A percentile compares a stretch with the other conserved stretches of the same genome.
Evolutionary conservation across 495 filamentous ascomycete species (phyloP).

Genomic region (Neurospora discreta): DNA sequence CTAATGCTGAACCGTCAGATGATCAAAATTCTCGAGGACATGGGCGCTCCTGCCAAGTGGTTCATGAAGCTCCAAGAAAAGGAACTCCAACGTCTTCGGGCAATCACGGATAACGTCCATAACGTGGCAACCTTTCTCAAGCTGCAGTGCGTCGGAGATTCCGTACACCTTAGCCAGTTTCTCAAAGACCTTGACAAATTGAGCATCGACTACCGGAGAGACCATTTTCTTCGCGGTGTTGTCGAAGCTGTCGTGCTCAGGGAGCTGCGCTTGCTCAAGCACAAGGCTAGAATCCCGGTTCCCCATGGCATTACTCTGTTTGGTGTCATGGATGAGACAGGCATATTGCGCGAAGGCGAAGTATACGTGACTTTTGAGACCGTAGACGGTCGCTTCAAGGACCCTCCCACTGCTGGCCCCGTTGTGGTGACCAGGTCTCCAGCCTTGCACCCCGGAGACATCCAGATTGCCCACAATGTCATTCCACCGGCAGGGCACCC

Average conservation of each 20-base stretch:
- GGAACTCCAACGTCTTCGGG: slow-evolving; percentile 41
- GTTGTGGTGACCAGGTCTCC: slow-evolving; percentile 60
- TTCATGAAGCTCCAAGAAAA: slow-evolving; percentile 51
- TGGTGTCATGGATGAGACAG: slow-evolving; percentile 78
- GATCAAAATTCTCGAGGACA: slow-evolving; percentile 77
- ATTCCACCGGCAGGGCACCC: slow-evolving; percentile 47
- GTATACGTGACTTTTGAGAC: slow-evolving; percentile 36
- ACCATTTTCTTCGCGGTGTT: slow-evolving; percentile 50
- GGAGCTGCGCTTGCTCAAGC: slow-evolving; percentile 60
- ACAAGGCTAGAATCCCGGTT: slow-evolving; percentile 63
- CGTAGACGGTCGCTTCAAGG: too few relatives aligned
- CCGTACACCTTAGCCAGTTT: slow-evolving; percentile 45
- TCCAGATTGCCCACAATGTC: slow-evolving; percentile 48
- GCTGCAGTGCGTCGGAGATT: slow-evolving; percentile 39
- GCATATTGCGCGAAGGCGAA: slow-evolving; percentile 41
- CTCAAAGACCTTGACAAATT: slow-evolving; percentile 43
- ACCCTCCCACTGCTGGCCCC: neutral
- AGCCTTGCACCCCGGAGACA: slow-evolving; percentile 69
- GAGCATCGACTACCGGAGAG: slow-evolving; percentile 48
- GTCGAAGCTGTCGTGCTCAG: slow-evolving; percentile 55
- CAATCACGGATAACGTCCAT: slow-evolving; percentile 37
- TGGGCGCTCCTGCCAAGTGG: slow-evolving; percentile 37
- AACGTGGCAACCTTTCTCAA: slow-evolving; percentile 56
- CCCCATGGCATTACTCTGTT: slow-evolving; percentile 57
- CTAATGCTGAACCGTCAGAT: slow-evolving; percentile 63